Conservation (phyloP, 352 stramenopile species). For the Phytophthora foliorum region DNA sequence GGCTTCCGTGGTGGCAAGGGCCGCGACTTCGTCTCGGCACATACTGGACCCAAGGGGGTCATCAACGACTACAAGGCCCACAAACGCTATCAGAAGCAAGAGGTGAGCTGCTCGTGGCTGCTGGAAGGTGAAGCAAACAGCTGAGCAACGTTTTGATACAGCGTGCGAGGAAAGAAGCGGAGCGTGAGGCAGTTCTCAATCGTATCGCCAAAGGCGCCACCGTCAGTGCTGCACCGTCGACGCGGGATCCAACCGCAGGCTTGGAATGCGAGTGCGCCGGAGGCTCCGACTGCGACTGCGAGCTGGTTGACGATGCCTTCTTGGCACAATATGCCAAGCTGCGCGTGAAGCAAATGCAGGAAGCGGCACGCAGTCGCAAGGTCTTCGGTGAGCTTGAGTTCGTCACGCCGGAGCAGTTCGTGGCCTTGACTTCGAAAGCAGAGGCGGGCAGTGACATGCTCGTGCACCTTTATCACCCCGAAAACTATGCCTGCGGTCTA, state of each 20-base stretch:
- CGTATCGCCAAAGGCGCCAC: conserved; percentile 72
- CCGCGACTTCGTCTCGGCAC: conserved; percentile 64
- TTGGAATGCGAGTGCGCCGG: conserved; percentile 31
- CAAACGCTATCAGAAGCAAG: conserved; percentile 67
- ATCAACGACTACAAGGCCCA: conserved; percentile 87
- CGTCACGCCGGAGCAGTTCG: conserved; percentile 65
- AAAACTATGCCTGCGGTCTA: conserved; percentile 79
- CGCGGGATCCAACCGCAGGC: conserved; percentile 12
- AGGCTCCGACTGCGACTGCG: conserved; percentile 51
- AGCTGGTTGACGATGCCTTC: conserved; percentile 65
- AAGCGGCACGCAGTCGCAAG: conserved; percentile 38
- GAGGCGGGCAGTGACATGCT: conserved; percentile 38
- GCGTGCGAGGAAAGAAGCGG: conserved; percentile 54
- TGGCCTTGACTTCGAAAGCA: conserved; percentile 46
- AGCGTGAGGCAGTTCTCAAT: conserved; percentile 59
- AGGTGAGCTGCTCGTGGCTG: conserved; percentile 40
- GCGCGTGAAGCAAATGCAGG: conserved; percentile 77
- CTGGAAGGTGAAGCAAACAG: not conserved
- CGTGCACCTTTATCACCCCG: conserved; percentile 74
- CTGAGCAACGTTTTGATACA: conserved; percentile 24
- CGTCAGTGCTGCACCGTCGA: conserved; percentile 17
- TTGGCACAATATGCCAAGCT: conserved; percentile 68
- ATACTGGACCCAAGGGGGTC: conserved; percentile 87
- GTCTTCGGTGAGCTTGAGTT: conserved; percentile 68
- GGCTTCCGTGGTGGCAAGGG: conserved; percentile 35